Evolutionary conservation across 805 yeast genomes (phyloP).

Genomic region (Nakazawaea siamensis): DNA sequence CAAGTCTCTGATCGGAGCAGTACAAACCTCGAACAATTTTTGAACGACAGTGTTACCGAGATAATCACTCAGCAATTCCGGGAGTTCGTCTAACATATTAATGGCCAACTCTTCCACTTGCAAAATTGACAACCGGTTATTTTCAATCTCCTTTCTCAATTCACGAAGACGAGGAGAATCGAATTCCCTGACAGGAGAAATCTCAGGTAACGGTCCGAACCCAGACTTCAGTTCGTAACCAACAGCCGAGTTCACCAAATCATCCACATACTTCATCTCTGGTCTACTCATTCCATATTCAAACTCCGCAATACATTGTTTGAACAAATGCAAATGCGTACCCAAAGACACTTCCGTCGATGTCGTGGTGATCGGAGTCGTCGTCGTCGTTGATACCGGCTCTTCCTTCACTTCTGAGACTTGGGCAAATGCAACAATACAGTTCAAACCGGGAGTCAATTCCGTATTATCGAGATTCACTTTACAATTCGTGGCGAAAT

Average conservation of each 20-base stretch:
- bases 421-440: constrained; percentile 81
- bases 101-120: constrained; percentile 79
- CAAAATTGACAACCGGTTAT: constrained; percentile 37
- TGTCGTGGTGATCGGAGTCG: constrained; percentile 9
- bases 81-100: constrained; percentile 81
- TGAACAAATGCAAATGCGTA: constrained; percentile 13
- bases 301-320: constrained; percentile 41
- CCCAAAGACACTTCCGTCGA: constrained; percentile 12
- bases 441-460: constrained; percentile 66
- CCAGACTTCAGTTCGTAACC: constrained; percentile 35
- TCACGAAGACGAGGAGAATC: constrained; percentile 88
- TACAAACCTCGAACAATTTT: constrained; percentile 68
- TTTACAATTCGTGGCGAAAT: constrained; percentile 72
- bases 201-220: constrained; percentile 74
- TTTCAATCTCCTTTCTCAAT: constrained; percentile 65
- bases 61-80: constrained; percentile 87
- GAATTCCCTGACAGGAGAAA: constrained; percentile 58
- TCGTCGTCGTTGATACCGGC: background rate
- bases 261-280: constrained; percentile 33
- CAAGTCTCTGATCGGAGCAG: constrained; percentile 64
- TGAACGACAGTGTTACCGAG: constrained; percentile 95
- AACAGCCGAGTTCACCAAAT: constrained; percentile 36
- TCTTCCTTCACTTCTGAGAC: constrained; percentile 26
- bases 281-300: constrained; percentile 53
- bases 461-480: constrained; percentile 77